These are phyloP conservation scores for Cladophialophora yegresii DNA, from an alignment of 2,329 filamentous ascomycete species.

Conservation along the genomic window DNA sequence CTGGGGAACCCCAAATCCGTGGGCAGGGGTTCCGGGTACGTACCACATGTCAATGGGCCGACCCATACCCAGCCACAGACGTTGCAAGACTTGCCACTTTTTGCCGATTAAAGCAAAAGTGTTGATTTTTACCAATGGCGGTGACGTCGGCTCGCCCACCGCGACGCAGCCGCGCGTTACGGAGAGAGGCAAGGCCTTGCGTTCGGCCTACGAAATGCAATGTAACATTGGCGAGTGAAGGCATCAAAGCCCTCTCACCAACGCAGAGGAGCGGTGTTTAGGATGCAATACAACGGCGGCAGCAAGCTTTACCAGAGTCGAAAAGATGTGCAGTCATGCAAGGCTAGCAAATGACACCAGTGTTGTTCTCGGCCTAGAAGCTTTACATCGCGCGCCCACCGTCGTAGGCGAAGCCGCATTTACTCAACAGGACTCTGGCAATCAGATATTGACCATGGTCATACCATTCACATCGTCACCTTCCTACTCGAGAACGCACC, in stretches of 20 bases:
- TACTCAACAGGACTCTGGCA: background rate
- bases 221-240: constrained; percentile 9
- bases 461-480: background rate
- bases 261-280: background rate
- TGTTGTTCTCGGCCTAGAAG: background rate
- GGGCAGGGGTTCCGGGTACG: background rate
- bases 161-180: constrained; percentile 1
- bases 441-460: background rate
- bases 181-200: background rate
- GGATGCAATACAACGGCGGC: constrained; percentile 7
- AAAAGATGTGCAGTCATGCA: background rate
- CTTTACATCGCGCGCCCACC: background rate
- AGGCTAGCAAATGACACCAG: constrained; percentile 7
- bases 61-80: constrained; percentile 18
- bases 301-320: constrained; percentile 8
- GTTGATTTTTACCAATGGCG: background rate
- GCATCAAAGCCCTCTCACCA: background rate
- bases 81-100: background rate
- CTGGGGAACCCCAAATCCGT: constrained; percentile 14
- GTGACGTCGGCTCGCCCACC: constrained; percentile 3
- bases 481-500: background rate
- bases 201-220: constrained; percentile 6
- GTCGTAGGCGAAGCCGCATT: background rate
- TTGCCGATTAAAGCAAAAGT: background rate
- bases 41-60: constrained; percentile 5